phyloP scores from a whole-genome alignment of 1,284 basidiomycete species.

The Fistulinella cinereoalba region DNA sequence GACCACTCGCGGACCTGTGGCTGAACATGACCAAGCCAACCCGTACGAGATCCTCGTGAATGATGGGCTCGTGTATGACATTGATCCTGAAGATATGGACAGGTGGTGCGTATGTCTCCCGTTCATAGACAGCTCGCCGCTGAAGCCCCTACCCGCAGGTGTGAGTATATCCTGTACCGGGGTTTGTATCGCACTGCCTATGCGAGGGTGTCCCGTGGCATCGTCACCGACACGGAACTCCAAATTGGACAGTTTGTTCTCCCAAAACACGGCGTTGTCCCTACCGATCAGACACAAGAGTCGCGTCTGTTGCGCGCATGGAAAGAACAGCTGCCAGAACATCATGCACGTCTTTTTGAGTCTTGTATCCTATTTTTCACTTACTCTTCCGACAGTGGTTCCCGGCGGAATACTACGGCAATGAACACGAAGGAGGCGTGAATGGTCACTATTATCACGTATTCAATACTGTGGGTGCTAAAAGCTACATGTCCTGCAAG shows the following conservation, averaged over 20 bases:
- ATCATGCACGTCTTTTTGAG: conserved; percentile 48
- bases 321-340: conserved; percentile 63
- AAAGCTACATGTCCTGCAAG: not conserved
- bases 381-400: conserved; percentile 57
- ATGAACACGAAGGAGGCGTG: conserved; percentile 50
- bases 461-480: conserved; percentile 56
- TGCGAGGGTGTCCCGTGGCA: conserved; percentile 66
- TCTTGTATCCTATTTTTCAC: not conserved
- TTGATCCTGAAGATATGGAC: conserved; percentile 68
- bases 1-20: not conserved
- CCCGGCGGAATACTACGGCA: conserved; percentile 65
- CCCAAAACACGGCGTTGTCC: conserved; percentile 53
- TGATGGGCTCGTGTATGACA: conserved; percentile 72
- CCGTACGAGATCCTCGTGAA: conserved; percentile 83
- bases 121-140: not conserved
- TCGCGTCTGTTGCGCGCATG: conserved; percentile 66
- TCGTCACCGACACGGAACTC: conserved; percentile 73
- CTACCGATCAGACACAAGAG: conserved; percentile 56
- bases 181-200: conserved; percentile 80
- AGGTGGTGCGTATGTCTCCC: conserved; percentile 53
- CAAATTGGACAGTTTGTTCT: conserved; percentile 82
- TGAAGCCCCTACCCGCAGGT: conserved; percentile 46
- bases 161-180: conserved; percentile 86
- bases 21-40: conserved; percentile 47
- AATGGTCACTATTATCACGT: conserved; percentile 77